Conservation (phyloP, 139 green algal species). For the Chlamydomonas schloesseri region DNA sequence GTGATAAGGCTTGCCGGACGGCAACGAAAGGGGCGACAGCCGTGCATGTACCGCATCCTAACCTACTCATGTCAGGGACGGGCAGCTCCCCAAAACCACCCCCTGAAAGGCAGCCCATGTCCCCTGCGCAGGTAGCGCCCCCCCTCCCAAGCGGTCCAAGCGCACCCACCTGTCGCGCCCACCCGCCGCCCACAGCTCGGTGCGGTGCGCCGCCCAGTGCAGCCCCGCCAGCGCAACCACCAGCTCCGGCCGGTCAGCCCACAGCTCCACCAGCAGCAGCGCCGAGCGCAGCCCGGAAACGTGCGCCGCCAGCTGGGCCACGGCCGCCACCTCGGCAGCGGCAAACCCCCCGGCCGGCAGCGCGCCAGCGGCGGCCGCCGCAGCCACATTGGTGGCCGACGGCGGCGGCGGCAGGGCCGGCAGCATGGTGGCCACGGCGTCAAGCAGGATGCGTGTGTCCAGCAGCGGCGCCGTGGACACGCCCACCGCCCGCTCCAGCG, state of each 20-base stretch:
- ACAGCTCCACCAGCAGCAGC: conserved; percentile 29
- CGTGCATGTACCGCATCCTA: no score
- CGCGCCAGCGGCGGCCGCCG: not conserved
- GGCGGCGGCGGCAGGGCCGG: conserved; percentile 29
- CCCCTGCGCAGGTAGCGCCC: no score
- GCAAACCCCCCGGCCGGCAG: conserved; percentile 14
- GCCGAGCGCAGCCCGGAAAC: not conserved
- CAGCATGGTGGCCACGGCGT: conserved; percentile 24
- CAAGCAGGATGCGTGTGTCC: conserved; percentile 25
- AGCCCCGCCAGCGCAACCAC: not conserved
- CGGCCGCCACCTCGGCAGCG: not conserved
- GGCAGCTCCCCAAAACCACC: no score
- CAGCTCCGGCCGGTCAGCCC: conserved; percentile 30
- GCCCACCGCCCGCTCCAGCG: conserved; percentile 10
- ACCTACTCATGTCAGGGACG: no score
- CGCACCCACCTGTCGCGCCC: conserved; percentile 28
- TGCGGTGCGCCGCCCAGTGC: not conserved
- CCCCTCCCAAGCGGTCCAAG: not conserved
- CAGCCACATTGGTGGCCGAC: not conserved
- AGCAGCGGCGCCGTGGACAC: conserved; percentile 16
- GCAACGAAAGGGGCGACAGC: not conserved
- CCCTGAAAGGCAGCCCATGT: no score
- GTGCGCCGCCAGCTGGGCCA: conserved; percentile 1
- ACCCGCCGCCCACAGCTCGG: conserved; percentile 25
- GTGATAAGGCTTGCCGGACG: not conserved